These are phyloP conservation scores for Mortierella polycephala DNA, from an alignment of 371 early-diverging fungal genomes.

Conservation along the genomic window DNA sequence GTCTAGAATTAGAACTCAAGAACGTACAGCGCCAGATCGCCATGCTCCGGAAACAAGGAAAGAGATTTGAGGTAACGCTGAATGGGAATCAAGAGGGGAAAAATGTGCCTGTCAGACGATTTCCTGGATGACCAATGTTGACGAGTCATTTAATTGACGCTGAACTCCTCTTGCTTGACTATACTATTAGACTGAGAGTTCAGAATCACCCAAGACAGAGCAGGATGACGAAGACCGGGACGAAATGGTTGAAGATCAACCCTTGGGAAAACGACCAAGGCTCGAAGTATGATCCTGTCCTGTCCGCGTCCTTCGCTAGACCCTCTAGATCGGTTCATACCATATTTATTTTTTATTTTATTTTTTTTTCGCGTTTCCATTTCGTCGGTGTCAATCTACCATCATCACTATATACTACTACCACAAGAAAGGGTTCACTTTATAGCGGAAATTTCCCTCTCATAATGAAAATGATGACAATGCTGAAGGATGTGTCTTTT, in stretches of 20 bases:
- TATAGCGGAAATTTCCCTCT: too few species aligned
- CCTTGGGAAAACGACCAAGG: constrained; percentile 39
- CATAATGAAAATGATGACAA: too few species aligned
- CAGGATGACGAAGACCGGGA: constrained; percentile 42
- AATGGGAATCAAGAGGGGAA: neutral
- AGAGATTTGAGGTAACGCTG: constrained; percentile 20
- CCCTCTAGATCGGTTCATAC: neutral
- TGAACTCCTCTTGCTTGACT: neutral
- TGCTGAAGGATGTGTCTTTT: too few species aligned
- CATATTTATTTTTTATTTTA: constrained; percentile 1
- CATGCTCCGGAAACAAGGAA: constrained; percentile 49
- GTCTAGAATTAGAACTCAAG: constrained; percentile 60
- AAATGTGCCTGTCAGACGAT: too few species aligned
- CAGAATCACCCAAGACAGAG: constrained; percentile 52
- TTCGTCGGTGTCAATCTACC: too few species aligned
- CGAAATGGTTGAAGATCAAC: constrained; percentile 47
- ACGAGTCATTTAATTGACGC: too few species aligned
- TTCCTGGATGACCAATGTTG: too few species aligned
- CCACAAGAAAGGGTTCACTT: too few species aligned
- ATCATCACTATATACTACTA: too few species aligned
- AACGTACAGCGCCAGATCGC: constrained; percentile 58
- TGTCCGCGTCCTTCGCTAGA: neutral
- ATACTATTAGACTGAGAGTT: constrained; percentile 25
- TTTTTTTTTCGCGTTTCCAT: neutral
- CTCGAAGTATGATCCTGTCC: constrained; percentile 25